Evolutionary conservation across 352 stramenopile species (phyloP).

Genomic region (Poterioochromonas sp.): DNA sequence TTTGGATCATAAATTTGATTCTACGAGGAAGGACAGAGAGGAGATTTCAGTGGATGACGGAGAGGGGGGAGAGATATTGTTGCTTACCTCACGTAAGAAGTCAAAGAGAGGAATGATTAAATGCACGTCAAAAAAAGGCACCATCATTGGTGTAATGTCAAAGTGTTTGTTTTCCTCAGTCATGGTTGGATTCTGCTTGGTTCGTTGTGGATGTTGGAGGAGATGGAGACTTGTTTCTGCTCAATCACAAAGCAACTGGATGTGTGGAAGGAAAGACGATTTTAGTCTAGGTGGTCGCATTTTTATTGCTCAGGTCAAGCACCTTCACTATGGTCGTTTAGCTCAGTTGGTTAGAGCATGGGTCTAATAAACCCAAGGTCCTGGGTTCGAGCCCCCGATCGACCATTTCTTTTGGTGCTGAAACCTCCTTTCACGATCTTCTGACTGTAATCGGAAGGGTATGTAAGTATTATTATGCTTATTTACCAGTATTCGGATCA

Average conservation of each 20-base stretch:
- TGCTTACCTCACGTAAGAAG: constrained; percentile 31
- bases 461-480: no score
- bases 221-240: not conserved
- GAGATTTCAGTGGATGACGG: not conserved
- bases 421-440: no score
- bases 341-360: no score
- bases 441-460: no score
- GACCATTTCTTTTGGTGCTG: no score
- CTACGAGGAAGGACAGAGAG: not conserved
- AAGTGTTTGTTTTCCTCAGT: not conserved
- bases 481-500: no score
- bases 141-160: constrained; percentile 28
- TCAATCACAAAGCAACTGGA: not conserved
- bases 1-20: constrained; percentile 12
- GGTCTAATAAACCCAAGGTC: no score
- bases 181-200: not conserved
- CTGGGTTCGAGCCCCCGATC: no score
- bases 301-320: no score
- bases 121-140: constrained; percentile 22
- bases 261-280: not conserved
- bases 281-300: not conserved
- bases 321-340: no score
- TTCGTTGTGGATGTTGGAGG: not conserved
- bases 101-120: constrained; percentile 15
- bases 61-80: not conserved